Evolutionary conservation across 2,329 filamentous ascomycete genomes (phyloP).

Genomic region (Cladosporium sphaerospermum): DNA sequence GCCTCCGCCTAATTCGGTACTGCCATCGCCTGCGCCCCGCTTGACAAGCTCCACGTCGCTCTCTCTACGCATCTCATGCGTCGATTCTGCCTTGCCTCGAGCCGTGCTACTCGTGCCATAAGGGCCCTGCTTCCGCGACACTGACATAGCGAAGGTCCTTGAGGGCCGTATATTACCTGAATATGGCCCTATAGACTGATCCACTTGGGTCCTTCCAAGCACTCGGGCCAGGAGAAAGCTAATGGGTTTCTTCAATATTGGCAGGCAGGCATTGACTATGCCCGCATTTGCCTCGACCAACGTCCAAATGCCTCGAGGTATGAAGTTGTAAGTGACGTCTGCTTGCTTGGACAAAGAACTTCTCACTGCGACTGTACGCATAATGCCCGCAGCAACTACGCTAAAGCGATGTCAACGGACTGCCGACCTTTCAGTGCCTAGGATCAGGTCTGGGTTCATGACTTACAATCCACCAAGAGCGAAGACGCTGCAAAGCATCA

Average conservation of each 20-base stretch:
- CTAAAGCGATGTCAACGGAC: not conserved
- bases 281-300: constrained; percentile 24
- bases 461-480: constrained; percentile 21
- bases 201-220: not conserved
- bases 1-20: not conserved
- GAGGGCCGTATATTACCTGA: too few species aligned
- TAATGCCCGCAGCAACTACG: constrained; percentile 21
- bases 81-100: not conserved
- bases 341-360: constrained; percentile 8
- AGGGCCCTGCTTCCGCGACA: not conserved
- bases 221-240: not conserved
- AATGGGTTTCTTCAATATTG: constrained; percentile 14
- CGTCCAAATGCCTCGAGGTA: constrained; percentile 22
- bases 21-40: not conserved
- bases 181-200: not conserved
- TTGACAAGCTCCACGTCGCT: not conserved
- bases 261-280: constrained; percentile 26
- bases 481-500: constrained; percentile 24
- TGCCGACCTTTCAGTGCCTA: too few species aligned
- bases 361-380: constrained; percentile 18
- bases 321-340: constrained; percentile 18
- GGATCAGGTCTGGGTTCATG: constrained; percentile 2
- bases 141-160: not conserved
- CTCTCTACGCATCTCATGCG: not conserved
- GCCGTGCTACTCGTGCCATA: not conserved